Conservation (phyloP, 768 basidiomycete species). For the Lyophyllum atratum region DNA sequence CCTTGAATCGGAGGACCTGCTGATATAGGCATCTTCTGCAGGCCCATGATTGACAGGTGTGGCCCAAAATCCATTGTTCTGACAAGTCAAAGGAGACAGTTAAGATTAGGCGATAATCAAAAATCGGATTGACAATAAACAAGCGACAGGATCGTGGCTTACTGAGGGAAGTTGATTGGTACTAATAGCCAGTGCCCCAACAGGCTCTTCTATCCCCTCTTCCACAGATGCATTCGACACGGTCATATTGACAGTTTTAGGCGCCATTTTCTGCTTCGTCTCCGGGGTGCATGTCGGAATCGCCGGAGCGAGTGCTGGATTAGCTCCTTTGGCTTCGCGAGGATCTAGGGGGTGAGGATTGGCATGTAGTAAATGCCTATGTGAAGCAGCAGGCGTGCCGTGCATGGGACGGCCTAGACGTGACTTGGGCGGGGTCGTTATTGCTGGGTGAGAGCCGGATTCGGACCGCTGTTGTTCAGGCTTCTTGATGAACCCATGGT, state of each 20-base stretch:
- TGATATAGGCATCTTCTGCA: background rate
- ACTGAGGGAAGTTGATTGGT: background rate
- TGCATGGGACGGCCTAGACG: background rate
- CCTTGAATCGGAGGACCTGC: background rate
- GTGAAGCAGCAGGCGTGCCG: too few species aligned
- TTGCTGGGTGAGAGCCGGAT: background rate
- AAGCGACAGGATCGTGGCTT: constrained; percentile 1
- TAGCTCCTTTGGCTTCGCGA: background rate
- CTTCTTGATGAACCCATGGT: background rate
- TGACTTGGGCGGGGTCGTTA: background rate
- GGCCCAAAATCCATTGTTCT: background rate
- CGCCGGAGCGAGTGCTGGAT: background rate
- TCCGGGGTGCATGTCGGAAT: background rate
- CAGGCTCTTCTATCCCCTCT: background rate
- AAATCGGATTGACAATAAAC: background rate
- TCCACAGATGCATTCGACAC: background rate
- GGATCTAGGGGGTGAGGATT: background rate
- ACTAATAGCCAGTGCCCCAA: background rate
- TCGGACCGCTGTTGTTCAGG: background rate
- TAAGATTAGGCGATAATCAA: background rate
- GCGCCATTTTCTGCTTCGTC: background rate
- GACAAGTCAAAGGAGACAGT: background rate
- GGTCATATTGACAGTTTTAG: background rate
- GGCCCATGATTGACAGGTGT: background rate
- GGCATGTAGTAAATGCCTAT: background rate